Percentiles rank a stretch among this genome's conserved stretches.
Evolutionary conservation across 129 eudicot species (phyloP).

Genomic region (Escallonia rubra): DNA sequence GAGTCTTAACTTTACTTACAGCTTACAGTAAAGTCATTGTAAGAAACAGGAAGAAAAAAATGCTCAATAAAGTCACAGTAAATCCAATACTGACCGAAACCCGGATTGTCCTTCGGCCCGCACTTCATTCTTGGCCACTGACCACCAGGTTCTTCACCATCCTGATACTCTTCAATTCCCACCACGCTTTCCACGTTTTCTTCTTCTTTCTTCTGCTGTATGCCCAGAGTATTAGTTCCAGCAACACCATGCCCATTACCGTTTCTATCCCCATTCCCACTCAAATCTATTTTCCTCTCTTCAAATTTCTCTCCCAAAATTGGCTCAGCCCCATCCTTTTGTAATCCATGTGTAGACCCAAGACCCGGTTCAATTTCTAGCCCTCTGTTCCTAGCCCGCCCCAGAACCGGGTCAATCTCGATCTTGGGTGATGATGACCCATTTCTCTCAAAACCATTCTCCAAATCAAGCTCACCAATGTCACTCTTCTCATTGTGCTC

Average conservation of each 20-base stretch:
- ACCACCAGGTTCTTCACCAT: slow-evolving; percentile 34
- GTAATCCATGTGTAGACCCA: slow-evolving; percentile 22
- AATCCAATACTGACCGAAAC: slow-evolving; percentile 56
- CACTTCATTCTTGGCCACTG: slow-evolving; percentile 42
- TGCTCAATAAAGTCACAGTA: neutral
- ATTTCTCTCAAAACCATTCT: slow-evolving; percentile 38
- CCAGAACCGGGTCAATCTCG: slow-evolving; percentile 70
- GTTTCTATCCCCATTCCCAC: slow-evolving; percentile 25
- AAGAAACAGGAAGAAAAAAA: neutral
- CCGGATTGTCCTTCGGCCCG: slow-evolving; percentile 85
- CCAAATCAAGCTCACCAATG: slow-evolving; percentile 50
- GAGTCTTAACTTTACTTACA: too few relatives aligned
- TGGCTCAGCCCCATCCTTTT: slow-evolving; percentile 26
- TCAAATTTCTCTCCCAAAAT: slow-evolving; percentile 22
- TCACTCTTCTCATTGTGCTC: slow-evolving; percentile 9
- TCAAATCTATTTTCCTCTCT: slow-evolving; percentile 12
- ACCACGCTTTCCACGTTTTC: slow-evolving; percentile 17
- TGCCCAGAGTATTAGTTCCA: neutral
- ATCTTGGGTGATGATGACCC: slow-evolving; percentile 47
- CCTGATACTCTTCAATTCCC: slow-evolving; percentile 32
- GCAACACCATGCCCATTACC: slow-evolving; percentile 19
- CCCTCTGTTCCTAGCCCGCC: slow-evolving; percentile 42
- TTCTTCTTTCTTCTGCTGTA: slow-evolving; percentile 38
- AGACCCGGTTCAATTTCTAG: slow-evolving; percentile 52
- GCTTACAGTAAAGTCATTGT: neutral